Base-by-base conservation (phyloP, 805 yeast genomes). In the Candida arabinofermentans region DNA sequence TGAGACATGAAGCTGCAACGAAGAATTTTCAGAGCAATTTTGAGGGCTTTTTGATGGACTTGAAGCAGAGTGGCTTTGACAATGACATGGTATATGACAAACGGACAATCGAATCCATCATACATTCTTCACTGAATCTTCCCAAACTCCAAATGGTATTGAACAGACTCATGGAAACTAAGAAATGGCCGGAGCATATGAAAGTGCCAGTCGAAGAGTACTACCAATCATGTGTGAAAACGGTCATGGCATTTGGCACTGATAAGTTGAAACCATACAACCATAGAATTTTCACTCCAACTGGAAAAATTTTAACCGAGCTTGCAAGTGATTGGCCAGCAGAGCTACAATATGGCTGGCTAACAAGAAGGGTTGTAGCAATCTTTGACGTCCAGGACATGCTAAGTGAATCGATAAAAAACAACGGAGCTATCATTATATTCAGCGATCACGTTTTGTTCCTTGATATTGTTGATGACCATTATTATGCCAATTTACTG, bases 1-100 rank as follows among this genome's bases (percentile, higher is more conserved):
- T 89, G 71, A 72, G 97, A 43, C 97, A 91, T 62, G 96, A 90
- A 62, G 96, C 96, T 8, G 96, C 96, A 16, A 76, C 93, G 9
- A 81, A 79, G 49, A 71, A 74, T 40, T 87, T 87, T 51, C 65
- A 72, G 14, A 50, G 64, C 14, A 71, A 68, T 27, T 64, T 79
- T 18, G 67, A 66, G 21, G 62, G 59, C 3, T 73, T 80, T 43
- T 53, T 71, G 6, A 53, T 57, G 3, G 65, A 65, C 22, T 58
- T 75, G 36, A 59, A 65, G 26, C 41, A 50, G 8, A 42, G 53
- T 12, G 53, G 62, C 2, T 57, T 61, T 6, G 36, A 47, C 12
- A 59, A 63, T 16, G 52, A 51, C 22, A 16, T 57, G 5, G 50
- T 61, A 1, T 77, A 69, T 50, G 67, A 79, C 8, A 72, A 73